These are phyloP conservation scores for Conticribra guillardii DNA, from an alignment of 108 stramenopile genomes.

Conservation along the genomic window DNA sequence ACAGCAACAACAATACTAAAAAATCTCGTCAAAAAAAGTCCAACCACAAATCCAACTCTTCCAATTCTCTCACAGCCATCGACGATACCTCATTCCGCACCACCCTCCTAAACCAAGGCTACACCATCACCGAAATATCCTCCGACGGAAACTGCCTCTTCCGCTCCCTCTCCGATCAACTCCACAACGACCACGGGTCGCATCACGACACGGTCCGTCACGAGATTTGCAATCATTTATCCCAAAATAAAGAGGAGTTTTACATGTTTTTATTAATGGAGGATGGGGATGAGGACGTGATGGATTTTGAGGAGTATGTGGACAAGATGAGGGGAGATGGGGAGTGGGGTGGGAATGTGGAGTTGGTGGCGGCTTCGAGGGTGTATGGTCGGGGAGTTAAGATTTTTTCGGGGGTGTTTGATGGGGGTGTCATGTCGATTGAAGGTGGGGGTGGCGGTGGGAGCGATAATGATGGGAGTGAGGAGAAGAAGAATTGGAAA, in stretches of 20 bases:
- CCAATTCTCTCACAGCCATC: not conserved
- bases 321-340: conserved; percentile 73
- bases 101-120: conserved; percentile 27
- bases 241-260: conserved; percentile 66
- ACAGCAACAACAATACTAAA: not conserved
- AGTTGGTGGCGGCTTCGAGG: conserved; percentile 79
- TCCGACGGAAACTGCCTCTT: conserved; percentile 91
- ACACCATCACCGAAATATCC: conserved; percentile 61
- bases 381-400: conserved; percentile 72
- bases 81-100: conserved; percentile 36
- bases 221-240: conserved; percentile 77
- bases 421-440: conserved; percentile 67
- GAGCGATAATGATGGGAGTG: too few relatives aligned
- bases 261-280: conserved; percentile 74
- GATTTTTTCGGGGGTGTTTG: conserved; percentile 62
- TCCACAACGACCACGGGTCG: conserved; percentile 64
- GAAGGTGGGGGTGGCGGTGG: conserved; percentile 29
- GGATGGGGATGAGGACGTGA: conserved; percentile 76
- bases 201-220: conserved; percentile 56
- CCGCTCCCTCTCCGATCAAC: conserved; percentile 81
- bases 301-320: conserved; percentile 72
- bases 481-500: conserved; percentile 16
- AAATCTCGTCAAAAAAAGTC: not conserved
- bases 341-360: conserved; percentile 83
- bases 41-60: not conserved